phyloP scores from a whole-genome alignment of 2,329 filamentous ascomycete species.

The Rutstroemia sydowiana region DNA sequence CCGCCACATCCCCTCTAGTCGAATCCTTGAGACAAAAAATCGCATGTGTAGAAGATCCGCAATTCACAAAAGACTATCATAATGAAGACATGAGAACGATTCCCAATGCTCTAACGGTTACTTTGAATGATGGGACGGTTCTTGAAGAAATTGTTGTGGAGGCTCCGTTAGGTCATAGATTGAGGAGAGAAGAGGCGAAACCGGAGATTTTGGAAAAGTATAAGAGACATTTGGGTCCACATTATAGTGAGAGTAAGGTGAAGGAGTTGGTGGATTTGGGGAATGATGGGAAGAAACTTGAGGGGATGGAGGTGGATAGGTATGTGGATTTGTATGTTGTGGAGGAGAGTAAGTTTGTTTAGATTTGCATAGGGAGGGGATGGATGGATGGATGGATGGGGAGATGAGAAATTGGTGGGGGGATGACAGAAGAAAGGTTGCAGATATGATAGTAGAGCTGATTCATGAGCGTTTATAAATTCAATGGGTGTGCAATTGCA shows the following conservation, averaged over 20 bases:
- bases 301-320: constrained; percentile 78
- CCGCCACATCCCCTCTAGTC: constrained; percentile 80
- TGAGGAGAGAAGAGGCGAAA: constrained; percentile 93
- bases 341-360: constrained; percentile 28
- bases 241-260: constrained; percentile 70
- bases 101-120: constrained; percentile 92
- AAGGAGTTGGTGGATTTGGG: constrained; percentile 77
- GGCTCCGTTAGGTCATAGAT: constrained; percentile 86
- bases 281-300: constrained; percentile 65
- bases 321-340: constrained; percentile 79
- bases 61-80: constrained; percentile 95
- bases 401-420: no score
- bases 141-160: constrained; percentile 88
- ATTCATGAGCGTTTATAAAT: no score
- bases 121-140: constrained; percentile 86
- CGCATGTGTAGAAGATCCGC: constrained; percentile 89
- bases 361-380: background rate
- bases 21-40: constrained; percentile 91
- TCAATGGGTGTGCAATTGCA: no score
- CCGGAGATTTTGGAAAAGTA: constrained; percentile 94
- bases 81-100: constrained; percentile 90
- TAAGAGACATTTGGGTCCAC: constrained; percentile 80
- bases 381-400: background rate
- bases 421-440: no score
- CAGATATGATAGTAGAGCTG: no score